These are phyloP conservation scores for Beta macrorhiza DNA, from an alignment of 179 eudicot species.

Conservation along the genomic window DNA sequence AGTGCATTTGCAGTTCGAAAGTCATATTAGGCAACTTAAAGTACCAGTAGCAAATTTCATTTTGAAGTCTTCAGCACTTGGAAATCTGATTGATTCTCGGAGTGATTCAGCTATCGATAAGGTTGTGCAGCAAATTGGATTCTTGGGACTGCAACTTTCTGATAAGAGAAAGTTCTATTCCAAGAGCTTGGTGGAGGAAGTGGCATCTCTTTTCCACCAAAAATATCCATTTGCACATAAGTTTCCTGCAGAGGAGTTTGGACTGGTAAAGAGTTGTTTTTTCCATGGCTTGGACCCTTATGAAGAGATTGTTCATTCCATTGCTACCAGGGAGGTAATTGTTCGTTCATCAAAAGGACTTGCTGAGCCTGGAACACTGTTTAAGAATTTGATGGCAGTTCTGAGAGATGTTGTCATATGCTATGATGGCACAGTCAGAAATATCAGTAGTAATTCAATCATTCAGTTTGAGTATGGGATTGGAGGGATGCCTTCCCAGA, in stretches of 20 bases:
- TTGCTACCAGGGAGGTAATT: conserved; percentile 84
- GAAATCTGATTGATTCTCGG: conserved; percentile 66
- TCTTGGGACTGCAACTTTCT: conserved; percentile 72
- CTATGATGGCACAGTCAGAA: conserved; percentile 93
- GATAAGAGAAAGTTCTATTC: conserved; percentile 77
- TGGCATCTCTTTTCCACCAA: conserved; percentile 56
- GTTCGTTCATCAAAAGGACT: conserved; percentile 86
- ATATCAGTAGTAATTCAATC: conserved; percentile 76
- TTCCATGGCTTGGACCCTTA: conserved; percentile 83
- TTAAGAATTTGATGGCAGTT: conserved; percentile 95
- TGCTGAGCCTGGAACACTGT: conserved; percentile 91
- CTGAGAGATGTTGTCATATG: conserved; percentile 92
- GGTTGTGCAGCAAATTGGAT: conserved; percentile 82
- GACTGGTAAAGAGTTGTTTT: conserved; percentile 68
- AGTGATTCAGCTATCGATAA: conserved; percentile 79
- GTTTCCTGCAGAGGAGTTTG: conserved; percentile 68
- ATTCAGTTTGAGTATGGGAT: conserved; percentile 88
- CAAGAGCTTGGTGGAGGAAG: conserved; percentile 54
- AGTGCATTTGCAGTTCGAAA: conserved; percentile 63
- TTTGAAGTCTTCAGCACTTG: conserved; percentile 61
- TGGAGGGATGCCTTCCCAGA: conserved; percentile 39
- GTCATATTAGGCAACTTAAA: conserved; percentile 45
- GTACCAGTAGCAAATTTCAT: conserved; percentile 52
- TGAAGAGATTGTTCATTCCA: conserved; percentile 87
- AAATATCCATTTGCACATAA: conserved; percentile 52